Base-by-base conservation (phyloP, 2,329 filamentous ascomycete genomes). In the Penicillium palitans region DNA sequence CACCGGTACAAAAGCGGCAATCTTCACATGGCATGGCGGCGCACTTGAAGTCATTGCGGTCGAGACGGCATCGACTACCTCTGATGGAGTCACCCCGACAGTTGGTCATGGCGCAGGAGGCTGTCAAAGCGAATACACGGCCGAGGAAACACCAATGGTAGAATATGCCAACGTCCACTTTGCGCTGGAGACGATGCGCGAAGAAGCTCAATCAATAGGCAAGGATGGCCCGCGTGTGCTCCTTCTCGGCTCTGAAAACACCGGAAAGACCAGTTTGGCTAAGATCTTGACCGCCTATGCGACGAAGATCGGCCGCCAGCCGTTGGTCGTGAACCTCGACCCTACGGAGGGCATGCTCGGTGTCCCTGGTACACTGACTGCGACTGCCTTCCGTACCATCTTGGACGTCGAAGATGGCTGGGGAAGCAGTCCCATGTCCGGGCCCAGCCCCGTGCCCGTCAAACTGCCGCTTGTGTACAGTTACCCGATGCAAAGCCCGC, bases 21-120 rank as follows among this genome's bases (percentile, higher is more conserved):
- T 99, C 69, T 90, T 90, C 74, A 96, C 93, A 51, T 96, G 91
- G 89, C 87, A 93, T 70, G 93, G 95, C 68, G 97, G 92, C 76
- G 87, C 87, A 53, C 79, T 99, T 60, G 90, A 97, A 74, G 82
- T 97, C 59, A 85, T 82, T 44, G 87, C 88, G 2, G 78, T 79
- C 12, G 82, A 83, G 51, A 79, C 84, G 46, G 74, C 79, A 55
- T 81, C 64, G 4, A 60, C 63, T 0, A 62, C 63, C 2, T 57
- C 70, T 0, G 73, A 74, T 53, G 70, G 71, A 15, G 63, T 72
- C 21, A 66, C 68, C 1, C 58, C 72, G 1, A 64, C 65, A 2
- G 63, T 65, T 0, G 75, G 75, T 2, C 66, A 70, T 13, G 75
- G 74, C 4, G 72, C 84, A 27, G 87, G 87, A 44, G 85, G 89